phyloP scores from a whole-genome alignment of 345 rosid species.

The Cardamine resedifolia region DNA sequence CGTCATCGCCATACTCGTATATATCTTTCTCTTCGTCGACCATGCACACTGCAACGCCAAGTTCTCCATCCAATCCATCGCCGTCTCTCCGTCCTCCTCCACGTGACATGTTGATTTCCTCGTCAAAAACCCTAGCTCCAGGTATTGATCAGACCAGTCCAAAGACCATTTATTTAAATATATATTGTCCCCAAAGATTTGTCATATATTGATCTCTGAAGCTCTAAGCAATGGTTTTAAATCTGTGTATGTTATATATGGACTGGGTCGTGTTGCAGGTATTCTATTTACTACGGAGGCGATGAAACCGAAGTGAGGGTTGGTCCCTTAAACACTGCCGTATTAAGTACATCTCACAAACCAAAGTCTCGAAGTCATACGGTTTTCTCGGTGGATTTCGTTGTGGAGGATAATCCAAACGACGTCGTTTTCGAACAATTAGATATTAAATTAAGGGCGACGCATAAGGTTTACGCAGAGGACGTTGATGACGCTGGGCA shows the following conservation, averaged over 20 bases:
- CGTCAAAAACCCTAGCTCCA: constrained; percentile 5
- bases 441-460: not conserved
- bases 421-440: not conserved
- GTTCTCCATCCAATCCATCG: too few relatives aligned
- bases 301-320: constrained; percentile 12
- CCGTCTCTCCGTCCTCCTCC: too few relatives aligned
- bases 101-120: not conserved
- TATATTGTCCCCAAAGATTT: not conserved
- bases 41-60: too few relatives aligned
- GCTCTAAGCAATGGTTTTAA: too few relatives aligned
- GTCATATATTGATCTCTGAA: too few relatives aligned
- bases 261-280: not conserved
- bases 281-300: not conserved
- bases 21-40: too few relatives aligned
- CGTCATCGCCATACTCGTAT: too few relatives aligned
- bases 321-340: not conserved
- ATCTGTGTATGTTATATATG: not conserved
- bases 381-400: constrained; percentile 16
- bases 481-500: not conserved
- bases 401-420: not conserved
- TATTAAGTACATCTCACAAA: not conserved
- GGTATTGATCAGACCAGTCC: not conserved
- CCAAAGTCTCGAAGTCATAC: not conserved
- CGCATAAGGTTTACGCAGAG: not conserved
- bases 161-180: not conserved